Percentiles rank a stretch among this genome's conserved stretches.
Evolutionary conservation across 768 basidiomycete species (phyloP).

Genomic region (Mycena galericulata): DNA sequence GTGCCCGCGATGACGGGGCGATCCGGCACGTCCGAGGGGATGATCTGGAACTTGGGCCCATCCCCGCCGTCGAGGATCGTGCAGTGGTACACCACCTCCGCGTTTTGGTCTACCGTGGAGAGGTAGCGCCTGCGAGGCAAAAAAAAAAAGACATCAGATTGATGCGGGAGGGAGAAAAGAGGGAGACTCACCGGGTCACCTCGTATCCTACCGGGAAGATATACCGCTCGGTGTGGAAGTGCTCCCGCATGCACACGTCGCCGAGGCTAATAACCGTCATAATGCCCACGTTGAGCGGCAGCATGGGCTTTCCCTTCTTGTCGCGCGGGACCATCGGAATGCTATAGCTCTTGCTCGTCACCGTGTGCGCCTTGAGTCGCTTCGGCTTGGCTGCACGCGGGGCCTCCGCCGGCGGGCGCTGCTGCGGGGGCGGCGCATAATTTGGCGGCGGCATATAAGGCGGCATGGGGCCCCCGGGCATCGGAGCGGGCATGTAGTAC

Average conservation of each 20-base stretch:
- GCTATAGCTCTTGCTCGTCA: slow-evolving; percentile 79
- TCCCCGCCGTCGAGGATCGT: slow-evolving; percentile 88
- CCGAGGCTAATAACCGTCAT: slow-evolving; percentile 86
- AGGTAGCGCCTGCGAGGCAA: slow-evolving; percentile 70
- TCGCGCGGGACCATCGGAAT: slow-evolving; percentile 87
- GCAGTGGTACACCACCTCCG: slow-evolving; percentile 83
- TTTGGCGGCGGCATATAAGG: slow-evolving; percentile 27
- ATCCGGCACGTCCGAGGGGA: slow-evolving; percentile 77
- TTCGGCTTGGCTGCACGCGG: slow-evolving; percentile 76
- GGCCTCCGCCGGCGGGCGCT: slow-evolving; percentile 44
- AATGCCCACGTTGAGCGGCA: slow-evolving; percentile 87
- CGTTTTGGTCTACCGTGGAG: slow-evolving; percentile 75
- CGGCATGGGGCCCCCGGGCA: slow-evolving; percentile 22
- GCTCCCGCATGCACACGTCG: slow-evolving; percentile 82
- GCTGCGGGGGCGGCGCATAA: slow-evolving; percentile 19
- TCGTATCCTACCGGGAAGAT: slow-evolving; percentile 92
- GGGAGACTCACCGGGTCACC: slow-evolving; percentile 70
- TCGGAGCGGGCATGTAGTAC: slow-evolving; percentile 18
- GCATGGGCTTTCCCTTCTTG: slow-evolving; percentile 73
- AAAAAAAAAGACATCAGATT: slow-evolving; percentile 8
- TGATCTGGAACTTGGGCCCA: slow-evolving; percentile 88
- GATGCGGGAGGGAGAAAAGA: slow-evolving; percentile 3
- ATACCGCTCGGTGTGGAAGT: slow-evolving; percentile 89
- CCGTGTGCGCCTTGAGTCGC: slow-evolving; percentile 82
- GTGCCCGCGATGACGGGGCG: slow-evolving; percentile 86